Base-by-base conservation (phyloP, 768 basidiomycete genomes). In the Hygrocybe punicea region DNA sequence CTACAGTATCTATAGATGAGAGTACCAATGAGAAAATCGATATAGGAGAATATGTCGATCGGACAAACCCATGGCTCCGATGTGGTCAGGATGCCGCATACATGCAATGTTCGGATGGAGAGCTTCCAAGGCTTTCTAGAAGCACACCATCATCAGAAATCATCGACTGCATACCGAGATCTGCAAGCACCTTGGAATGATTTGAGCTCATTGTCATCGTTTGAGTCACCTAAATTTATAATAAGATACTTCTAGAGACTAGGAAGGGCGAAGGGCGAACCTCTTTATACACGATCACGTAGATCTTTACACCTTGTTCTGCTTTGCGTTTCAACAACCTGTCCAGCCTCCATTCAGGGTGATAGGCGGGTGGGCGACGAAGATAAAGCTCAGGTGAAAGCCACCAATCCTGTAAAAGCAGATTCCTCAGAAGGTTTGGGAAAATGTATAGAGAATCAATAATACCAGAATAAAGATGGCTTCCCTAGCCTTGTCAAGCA, bases 201-300 rank as follows among this genome's bases (percentile, higher is more conserved):
- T 84, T 82, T 0, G 91, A 92, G 55, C 82, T 83, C 86, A 96
- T 88, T 11, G 78, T 75, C 94, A 97, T 97, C 1, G 93, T 93
- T 76, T 91, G 87, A 1, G 89, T 87, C 55, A 98, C 90, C 84
- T 87, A 60, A 34, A 17, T 16, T 53, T n/a, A 14, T 25, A 23
- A 25, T 19, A 48, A 57, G 14, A 5, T 24, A 3, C 11, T n/a
- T n/a, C n/a, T n/a, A n/a, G n/a, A 46, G 58, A 21, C 48, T 17
- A 24, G 42, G 47, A 42, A 44, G 10, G 29, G 11, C 4, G 11
- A 5, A 6, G 17, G 63, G 36, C 46, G n/a, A 45, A 84, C 88
- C 78, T 97, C 95, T 71, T 98, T 98, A 79, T 98, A 98, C 3
- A 98, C 91, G 59, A 93, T 78, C 44, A 98, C 83, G 71, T 94